Evolutionary conservation across 2,329 filamentous ascomycete species (phyloP).

Genomic region (Fusarium oxysporum): DNA sequence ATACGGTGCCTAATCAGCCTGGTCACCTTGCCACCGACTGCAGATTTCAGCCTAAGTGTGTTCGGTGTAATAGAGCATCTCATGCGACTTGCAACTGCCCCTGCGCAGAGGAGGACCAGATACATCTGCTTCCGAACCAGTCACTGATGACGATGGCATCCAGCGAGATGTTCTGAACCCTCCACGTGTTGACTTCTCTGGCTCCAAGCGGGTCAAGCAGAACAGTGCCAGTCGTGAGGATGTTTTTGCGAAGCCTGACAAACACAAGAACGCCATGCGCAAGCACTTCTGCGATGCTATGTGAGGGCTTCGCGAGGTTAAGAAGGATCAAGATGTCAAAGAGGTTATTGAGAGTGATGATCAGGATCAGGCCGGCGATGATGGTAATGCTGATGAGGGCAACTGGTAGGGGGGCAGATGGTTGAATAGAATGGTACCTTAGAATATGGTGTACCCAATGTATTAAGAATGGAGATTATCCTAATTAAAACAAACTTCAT

Average conservation of each 20-base stretch:
- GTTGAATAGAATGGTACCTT: no score
- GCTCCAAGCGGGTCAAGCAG: background rate
- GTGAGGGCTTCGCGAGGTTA: background rate
- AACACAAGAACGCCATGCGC: background rate
- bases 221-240: background rate
- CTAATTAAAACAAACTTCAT: no score
- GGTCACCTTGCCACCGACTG: background rate
- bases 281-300: background rate
- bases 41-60: background rate
- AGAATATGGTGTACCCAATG: no score
- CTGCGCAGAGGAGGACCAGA: background rate
- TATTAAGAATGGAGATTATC: no score
- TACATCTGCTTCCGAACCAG: background rate
- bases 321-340: background rate
- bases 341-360: background rate
- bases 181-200: background rate
- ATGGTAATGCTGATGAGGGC: background rate
- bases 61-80: background rate
- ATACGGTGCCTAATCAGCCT: background rate
- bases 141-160: background rate
- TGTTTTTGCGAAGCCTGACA: background rate
- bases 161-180: background rate
- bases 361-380: background rate
- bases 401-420: background rate
- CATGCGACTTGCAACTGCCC: background rate